Evolutionary conservation across 495 filamentous ascomycete genomes (phyloP), one percentile per base, ranked within the genome.

Genomic region (Annulohypoxylon bovei): DNA sequence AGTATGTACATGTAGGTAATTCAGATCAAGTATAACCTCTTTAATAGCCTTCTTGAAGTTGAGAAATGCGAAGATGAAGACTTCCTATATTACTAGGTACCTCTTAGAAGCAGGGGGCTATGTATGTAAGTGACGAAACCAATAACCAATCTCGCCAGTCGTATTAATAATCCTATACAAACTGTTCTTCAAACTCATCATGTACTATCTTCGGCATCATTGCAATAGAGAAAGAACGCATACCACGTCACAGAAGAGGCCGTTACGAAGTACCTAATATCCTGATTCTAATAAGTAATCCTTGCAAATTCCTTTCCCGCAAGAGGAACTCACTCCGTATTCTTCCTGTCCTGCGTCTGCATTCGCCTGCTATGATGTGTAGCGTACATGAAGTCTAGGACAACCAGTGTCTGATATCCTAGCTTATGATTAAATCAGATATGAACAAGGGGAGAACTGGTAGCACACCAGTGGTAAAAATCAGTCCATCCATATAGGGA

Each of bases 391-490:
- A 61, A 68, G 64, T 54, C 30, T 65, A 61, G 60, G 60, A 61
- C 49, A 44, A 68, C 25, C 54, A 23, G 12, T 49, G 35, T 61
- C 49, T 35, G 30, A 55, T 72, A 72, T 72, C 70, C 70, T 72
- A 68, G 65, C 40, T 47, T 35, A 33, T 44, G 20, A 57, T 22
- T 68, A 52, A 68, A 72, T 54, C 62, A 58, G 55, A 49, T 67
- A 65, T 68, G 62, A 63, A 65, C 70, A 68, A 65, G 39, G 42
- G 46, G 46, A 67, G 27, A 56, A 50, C 53, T 39, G 46, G 37
- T 44, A 62, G 23, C 53, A 50, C 11, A 47, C 40, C 61, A 44
- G 37, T 47, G 49, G 35, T 57, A 56, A 65, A 68, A 56, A 56
- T 49, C 53, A 65, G 50, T 46, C 25, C 65, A 58, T 72, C 42